These are phyloP conservation scores for Begonia loranthoides DNA, from an alignment of 306 rosid genomes.

Conservation along the genomic window DNA sequence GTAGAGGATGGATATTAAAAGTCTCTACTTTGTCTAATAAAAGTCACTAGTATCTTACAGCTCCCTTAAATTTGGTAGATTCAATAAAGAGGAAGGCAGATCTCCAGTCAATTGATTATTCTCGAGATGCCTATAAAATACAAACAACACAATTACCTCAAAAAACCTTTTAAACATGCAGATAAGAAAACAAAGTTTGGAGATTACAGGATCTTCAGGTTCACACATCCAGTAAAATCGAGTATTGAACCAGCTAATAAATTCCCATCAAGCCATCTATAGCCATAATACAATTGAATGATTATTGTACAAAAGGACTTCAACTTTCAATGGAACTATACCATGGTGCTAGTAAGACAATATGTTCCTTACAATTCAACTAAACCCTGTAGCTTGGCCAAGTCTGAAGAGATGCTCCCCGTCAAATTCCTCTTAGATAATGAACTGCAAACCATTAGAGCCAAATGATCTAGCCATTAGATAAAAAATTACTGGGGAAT, in stretches of 20 bases:
- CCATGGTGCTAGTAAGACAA: conserved; percentile 12
- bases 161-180: no score
- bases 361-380: conserved; percentile 64
- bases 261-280: conserved; percentile 53
- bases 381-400: conserved; percentile 57
- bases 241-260: conserved; percentile 61
- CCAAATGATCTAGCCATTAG: conserved; percentile 18
- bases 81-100: conserved; percentile 51
- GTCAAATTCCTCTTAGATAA: conserved; percentile 67
- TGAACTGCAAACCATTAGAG: conserved; percentile 38
- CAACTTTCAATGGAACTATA: conserved; percentile 8
- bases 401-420: conserved; percentile 59
- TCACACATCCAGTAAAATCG: conserved; percentile 58
- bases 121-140: conserved; percentile 70
- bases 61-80: conserved; percentile 70
- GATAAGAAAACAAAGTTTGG: conserved; percentile 9
- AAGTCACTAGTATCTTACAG: conserved; percentile 37
- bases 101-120: conserved; percentile 67
- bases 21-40: no score
- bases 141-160: conserved; percentile 26
- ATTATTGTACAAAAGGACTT: not conserved
- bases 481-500: not conserved
- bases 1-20: no score
- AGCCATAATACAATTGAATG: conserved; percentile 8
- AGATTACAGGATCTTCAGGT: conserved; percentile 73